Percentiles rank a stretch among this genome's conserved stretches.
These are phyloP conservation scores for Leccinum subgranulosum DNA, from an alignment of 768 basidiomycete species.

Conservation along the genomic window DNA sequence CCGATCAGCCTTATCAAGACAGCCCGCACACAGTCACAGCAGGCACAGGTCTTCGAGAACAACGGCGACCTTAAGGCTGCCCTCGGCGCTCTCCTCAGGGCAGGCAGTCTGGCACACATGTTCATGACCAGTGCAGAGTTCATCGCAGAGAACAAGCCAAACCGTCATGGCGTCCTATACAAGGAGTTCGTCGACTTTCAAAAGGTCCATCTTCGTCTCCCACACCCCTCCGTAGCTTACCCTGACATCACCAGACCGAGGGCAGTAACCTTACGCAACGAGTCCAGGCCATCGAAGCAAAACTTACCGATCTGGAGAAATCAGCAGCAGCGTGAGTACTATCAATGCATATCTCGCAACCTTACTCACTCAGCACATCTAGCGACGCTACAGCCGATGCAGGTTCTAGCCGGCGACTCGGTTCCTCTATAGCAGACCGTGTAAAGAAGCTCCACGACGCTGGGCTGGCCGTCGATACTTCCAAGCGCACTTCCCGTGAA, in stretches of 20 bases:
- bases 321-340: slow-evolving; percentile 29
- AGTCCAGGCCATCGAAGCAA: slow-evolving; percentile 44
- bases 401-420: slow-evolving; percentile 43
- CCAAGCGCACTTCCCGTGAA: slow-evolving; percentile 61
- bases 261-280: slow-evolving; percentile 37
- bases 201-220: slow-evolving; percentile 44
- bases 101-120: slow-evolving; percentile 55
- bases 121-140: slow-evolving; percentile 62
- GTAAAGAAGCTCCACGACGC: slow-evolving; percentile 70
- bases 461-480: slow-evolving; percentile 58
- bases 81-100: slow-evolving; percentile 56
- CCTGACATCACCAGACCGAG: slow-evolving; percentile 32
- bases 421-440: slow-evolving; percentile 79
- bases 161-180: slow-evolving; percentile 52
- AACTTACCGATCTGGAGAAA: slow-evolving; percentile 45
- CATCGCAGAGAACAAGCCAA: slow-evolving; percentile 43
- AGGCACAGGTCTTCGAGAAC: slow-evolving; percentile 50
- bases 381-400: slow-evolving; percentile 20
- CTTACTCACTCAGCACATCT: slow-evolving; percentile 9
- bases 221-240: slow-evolving; percentile 10
- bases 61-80: slow-evolving; percentile 62
- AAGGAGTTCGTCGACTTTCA: slow-evolving; percentile 65
- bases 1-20: slow-evolving; percentile 57
- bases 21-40: slow-evolving; percentile 55
- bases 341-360: slow-evolving; percentile 6